Base-by-base conservation (phyloP, 2,329 filamentous ascomycete genomes). In the Colletotrichum costaricense region DNA sequence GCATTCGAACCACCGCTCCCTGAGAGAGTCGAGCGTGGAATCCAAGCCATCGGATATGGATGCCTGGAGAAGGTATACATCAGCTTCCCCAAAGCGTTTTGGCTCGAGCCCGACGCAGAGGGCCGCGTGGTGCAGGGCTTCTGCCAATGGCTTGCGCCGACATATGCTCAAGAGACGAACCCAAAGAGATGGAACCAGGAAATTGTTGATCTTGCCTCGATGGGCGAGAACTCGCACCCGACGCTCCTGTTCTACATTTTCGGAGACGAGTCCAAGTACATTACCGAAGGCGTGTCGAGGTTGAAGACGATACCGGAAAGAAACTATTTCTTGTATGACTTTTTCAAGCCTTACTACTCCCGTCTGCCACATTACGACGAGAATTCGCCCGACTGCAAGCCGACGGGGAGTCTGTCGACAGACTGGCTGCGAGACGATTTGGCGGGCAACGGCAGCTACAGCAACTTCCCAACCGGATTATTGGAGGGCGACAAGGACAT, bases 231-330 rank as follows among this genome's bases (percentile, higher is more conserved):
- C 63, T 88, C 92, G 0, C 95, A 97, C 73, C 93, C 95, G 8
- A 97, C 94, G 0, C 87, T 98, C 4, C 89, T 98, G 30, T 98
- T 97, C 87, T 98, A 95, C 84, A 92, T 88, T 46, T 93, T 91
- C 78, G 93, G 93, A 49, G 88, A 87, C 24, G 89, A 91, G 79
- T 91, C 89, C 1, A 81, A 82, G 9, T 85, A 88, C 77, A 80
- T 93, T 58, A 90, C 88, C 0, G 81, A 82, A 14, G 80, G 82
- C 22, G 77, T 89, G 7, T 82, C 82, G 4, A 80, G 82, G 16
- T 77, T 89, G 3, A 62, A 81, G 2, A 79, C 85, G 2, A 82
- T 86, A 26, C 78, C 86, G 4, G 84, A 88, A 71, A 88, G 88
- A 77, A 84, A 89, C 22, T 79, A 82, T 0, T 88, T 89, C 58